A percentile compares a stretch with the other conserved stretches of the same genome.
phyloP scores from a whole-genome alignment of 768 basidiomycete species.

The Lactarius deliciosus region DNA sequence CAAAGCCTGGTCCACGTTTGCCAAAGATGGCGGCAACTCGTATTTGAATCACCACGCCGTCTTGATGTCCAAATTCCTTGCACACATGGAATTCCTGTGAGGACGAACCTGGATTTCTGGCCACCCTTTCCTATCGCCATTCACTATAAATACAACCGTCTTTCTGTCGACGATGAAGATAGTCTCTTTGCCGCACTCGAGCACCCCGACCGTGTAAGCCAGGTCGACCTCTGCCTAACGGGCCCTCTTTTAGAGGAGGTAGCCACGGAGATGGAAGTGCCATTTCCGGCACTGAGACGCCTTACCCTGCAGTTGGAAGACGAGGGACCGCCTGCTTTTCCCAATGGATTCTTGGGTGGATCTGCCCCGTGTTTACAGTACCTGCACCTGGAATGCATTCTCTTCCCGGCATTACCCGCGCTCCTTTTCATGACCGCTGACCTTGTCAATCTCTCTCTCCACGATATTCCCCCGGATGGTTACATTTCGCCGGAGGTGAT shows the following conservation, averaged over 20 bases:
- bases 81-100: neutral
- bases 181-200: neutral
- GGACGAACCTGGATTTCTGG: neutral
- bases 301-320: neutral
- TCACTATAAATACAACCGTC: neutral
- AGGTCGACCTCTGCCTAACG: neutral
- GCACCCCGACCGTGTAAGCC: neutral
- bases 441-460: neutral
- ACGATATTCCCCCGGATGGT: neutral
- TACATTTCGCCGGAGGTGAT: neutral
- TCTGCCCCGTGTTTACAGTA: neutral
- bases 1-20: neutral
- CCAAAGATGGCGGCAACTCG: neutral
- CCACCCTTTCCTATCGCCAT: neutral
- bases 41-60: neutral
- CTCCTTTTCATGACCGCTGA: neutral
- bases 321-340: neutral
- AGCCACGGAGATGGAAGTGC: neutral
- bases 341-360: neutral
- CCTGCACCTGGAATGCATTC: neutral
- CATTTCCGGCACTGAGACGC: neutral
- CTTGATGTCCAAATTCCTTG: neutral
- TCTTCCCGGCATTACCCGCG: neutral
- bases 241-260: neutral
- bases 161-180: neutral